Evolutionary conservation across 345 rosid species (phyloP).

Genomic region (Salix dunnii): DNA sequence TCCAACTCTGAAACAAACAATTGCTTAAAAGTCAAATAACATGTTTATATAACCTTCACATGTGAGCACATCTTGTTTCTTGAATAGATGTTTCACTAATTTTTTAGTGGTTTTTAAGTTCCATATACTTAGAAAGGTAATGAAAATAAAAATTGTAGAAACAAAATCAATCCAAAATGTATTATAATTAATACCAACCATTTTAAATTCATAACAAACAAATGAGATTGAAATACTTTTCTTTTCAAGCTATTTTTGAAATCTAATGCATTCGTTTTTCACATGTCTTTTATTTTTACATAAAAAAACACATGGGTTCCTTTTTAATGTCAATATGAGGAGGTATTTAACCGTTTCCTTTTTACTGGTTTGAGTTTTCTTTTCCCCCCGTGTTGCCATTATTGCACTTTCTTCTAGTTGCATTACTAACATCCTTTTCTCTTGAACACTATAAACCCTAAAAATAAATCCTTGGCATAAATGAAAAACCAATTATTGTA

Average conservation of each 20-base stretch:
- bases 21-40: background rate
- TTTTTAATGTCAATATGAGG: background rate
- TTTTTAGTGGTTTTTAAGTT: background rate
- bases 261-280: no score
- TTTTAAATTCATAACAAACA: no score
- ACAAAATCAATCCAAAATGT: background rate
- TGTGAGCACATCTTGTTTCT: background rate
- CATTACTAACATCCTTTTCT: background rate
- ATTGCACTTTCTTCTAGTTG: background rate
- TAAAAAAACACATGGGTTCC: background rate
- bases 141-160: background rate
- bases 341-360: background rate
- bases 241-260: no score
- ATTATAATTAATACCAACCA: no score
- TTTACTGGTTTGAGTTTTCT: background rate
- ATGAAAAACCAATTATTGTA: no score
- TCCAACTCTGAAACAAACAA: background rate
- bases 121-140: background rate
- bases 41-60: background rate
- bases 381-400: rapidly evolving
- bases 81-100: background rate
- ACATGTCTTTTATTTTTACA: background rate
- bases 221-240: no score
- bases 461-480: no score
- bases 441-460: no score